Evolutionary conservation across 768 basidiomycete species (phyloP), one percentile per base, ranked within the genome.

Genomic region (Tricholoma furcatifolium): DNA sequence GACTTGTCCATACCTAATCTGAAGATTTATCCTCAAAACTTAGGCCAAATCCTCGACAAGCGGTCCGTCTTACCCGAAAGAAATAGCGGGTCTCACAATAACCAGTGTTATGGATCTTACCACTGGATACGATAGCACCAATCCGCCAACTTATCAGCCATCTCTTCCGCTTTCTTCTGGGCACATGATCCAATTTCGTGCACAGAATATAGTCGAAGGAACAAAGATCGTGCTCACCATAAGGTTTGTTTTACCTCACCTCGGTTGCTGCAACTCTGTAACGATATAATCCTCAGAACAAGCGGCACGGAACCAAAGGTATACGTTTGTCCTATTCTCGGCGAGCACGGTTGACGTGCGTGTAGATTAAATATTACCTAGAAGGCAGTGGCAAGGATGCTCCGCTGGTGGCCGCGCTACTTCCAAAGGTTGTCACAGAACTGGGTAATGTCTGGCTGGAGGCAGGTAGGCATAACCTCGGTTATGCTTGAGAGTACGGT

Each of bases 281-380:
- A 1, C 39, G 24, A 41, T 47, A 2, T 58, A 30, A 32, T 6
- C 34, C 12, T 48, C 46, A 55, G 92, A 49, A 94, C 92, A 24
- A 91, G 89, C 59, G 93, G 93, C 17, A 95, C 93, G 12, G 92
- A 94, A 61, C 92, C 92, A 0, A 94, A 94, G 82, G 90, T 52
- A 18, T 46, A 36, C 30, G n/a, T 14, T 27, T 24, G 15, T 6
- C 7, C 4, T 43, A 20, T 53, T 18, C 30, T 48, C 3, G 6
- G 20, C 30, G 10, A 17, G 30, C 27, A 48, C 40, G 42, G 32
- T 47, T 78, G 31, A 36, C 35, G 20, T 27, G 24, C n/a, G 40
- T 40, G n/a, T 42, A 78, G 88, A 90, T 93, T 70, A 95, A 95
- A 65, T 92, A 88, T 66, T 95, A 95, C 63, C 72, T 94, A 24